Percentiles rank a stretch among this genome's conserved stretches.
Conservation (phyloP, 108 stramenopile species). For the Craspedostauros australis region DNA sequence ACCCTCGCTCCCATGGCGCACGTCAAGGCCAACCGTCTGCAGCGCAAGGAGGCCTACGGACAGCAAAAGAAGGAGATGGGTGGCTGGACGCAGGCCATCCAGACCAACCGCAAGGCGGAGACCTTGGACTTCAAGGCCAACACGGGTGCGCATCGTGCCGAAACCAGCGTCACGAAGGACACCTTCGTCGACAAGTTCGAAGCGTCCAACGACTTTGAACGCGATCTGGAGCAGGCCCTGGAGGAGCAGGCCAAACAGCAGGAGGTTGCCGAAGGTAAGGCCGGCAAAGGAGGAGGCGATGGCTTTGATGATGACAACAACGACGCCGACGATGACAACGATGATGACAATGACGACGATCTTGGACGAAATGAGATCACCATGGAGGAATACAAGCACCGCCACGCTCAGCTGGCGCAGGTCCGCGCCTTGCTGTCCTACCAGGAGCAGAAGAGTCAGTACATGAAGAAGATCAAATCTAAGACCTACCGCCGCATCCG, state of each 20-base stretch:
- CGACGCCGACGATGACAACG: too few relatives aligned
- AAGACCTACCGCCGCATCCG: constrained; percentile 94
- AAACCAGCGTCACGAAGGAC: constrained; percentile 49
- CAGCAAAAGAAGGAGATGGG: constrained; percentile 61
- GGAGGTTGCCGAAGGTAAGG: constrained; percentile 69
- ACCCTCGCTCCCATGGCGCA: constrained; percentile 68
- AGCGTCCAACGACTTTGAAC: constrained; percentile 90
- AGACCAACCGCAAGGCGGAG: constrained; percentile 87
- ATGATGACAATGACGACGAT: constrained; percentile 58
- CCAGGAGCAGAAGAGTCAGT: constrained; percentile 95
- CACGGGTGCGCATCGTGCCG: constrained; percentile 29
- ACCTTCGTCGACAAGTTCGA: constrained; percentile 76
- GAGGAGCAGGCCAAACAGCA: constrained; percentile 79
- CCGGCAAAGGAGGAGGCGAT: too few relatives aligned
- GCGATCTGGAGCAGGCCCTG: constrained; percentile 77
- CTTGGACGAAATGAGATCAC: constrained; percentile 80
- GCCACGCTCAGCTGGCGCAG: constrained; percentile 92
- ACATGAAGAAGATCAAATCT: constrained; percentile 99
- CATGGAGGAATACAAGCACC: constrained; percentile 85
- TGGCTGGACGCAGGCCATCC: constrained; percentile 77
- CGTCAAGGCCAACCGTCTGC: constrained; percentile 73
- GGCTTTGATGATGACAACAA: too few relatives aligned
- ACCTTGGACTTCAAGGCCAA: constrained; percentile 89
- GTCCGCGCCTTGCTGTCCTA: constrained; percentile 97
- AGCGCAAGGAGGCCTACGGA: constrained; percentile 84